Percentiles rank a stretch among this genome's conserved stretches.
These are phyloP conservation scores for Comarum palustre DNA, from an alignment of 306 rosid genomes.

Conservation along the genomic window DNA sequence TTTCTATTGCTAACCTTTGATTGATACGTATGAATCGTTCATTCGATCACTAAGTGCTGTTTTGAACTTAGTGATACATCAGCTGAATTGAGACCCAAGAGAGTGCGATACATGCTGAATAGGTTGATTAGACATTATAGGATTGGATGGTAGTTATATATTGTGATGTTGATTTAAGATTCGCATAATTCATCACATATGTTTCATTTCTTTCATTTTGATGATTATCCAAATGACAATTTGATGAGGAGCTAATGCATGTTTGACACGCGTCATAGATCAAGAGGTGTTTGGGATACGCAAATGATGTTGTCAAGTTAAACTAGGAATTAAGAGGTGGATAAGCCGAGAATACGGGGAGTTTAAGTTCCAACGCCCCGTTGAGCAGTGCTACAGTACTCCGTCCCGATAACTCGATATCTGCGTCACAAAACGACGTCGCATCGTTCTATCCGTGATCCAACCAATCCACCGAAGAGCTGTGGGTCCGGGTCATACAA, in stretches of 20 bases:
- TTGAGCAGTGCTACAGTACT: conserved; percentile 12
- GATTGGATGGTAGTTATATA: background rate
- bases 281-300: conserved; percentile 14
- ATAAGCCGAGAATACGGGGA: conserved; percentile 12
- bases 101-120: background rate
- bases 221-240: background rate
- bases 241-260: background rate
- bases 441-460: background rate
- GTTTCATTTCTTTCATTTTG: background rate
- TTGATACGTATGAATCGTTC: too few species aligned
- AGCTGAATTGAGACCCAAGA: background rate
- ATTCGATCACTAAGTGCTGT: too few species aligned
- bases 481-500: background rate
- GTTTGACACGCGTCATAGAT: background rate
- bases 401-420: background rate
- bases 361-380: conserved; percentile 19
- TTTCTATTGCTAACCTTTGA: too few species aligned
- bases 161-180: background rate
- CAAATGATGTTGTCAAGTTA: background rate
- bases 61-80: too few species aligned
- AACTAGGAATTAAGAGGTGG: background rate
- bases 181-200: background rate
- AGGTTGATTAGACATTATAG: background rate
- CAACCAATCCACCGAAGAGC: background rate
- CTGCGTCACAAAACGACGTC: background rate